These are phyloP conservation scores for Kwoniella dendrophila DNA, from an alignment of 768 basidiomycete genomes.

Conservation along the genomic window DNA sequence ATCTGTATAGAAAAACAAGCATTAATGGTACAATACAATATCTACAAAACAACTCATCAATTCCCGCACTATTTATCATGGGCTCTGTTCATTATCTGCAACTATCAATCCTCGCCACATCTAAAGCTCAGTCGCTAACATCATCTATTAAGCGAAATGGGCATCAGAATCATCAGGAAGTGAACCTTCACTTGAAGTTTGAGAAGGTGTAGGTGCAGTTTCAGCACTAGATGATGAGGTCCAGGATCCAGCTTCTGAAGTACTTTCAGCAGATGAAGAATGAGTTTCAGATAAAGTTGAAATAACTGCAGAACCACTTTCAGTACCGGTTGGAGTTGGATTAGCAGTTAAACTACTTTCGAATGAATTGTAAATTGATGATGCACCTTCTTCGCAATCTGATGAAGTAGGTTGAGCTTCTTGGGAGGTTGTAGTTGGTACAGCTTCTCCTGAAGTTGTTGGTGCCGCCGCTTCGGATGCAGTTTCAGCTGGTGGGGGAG, in stretches of 20 bases:
- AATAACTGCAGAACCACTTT: not conserved
- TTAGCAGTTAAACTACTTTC: not conserved
- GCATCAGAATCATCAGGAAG: not conserved
- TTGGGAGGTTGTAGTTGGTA: not conserved
- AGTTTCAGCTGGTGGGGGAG: not conserved
- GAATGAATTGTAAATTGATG: not conserved
- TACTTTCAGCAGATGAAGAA: not conserved
- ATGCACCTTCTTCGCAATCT: slow-evolving; percentile 1
- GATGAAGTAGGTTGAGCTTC: not conserved
- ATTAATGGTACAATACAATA: too few species aligned
- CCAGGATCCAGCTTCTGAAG: not conserved
- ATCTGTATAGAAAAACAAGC: too few species aligned
- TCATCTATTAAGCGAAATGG: too few species aligned
- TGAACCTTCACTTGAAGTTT: not conserved
- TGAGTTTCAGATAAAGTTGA: not conserved
- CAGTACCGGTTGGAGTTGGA: too few species aligned
- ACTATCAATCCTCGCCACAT: too few species aligned
- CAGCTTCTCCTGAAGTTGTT: not conserved
- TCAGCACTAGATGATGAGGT: not conserved
- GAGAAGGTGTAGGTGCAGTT: not conserved
- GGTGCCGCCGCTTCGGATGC: not conserved
- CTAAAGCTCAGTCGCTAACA: not conserved
- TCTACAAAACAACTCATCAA: too few species aligned
- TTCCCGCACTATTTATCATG: too few species aligned
- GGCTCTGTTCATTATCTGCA: too few species aligned